phyloP scores from a whole-genome alignment of 108 stramenopile genomes.

The Discostella stelligeroides region DNA sequence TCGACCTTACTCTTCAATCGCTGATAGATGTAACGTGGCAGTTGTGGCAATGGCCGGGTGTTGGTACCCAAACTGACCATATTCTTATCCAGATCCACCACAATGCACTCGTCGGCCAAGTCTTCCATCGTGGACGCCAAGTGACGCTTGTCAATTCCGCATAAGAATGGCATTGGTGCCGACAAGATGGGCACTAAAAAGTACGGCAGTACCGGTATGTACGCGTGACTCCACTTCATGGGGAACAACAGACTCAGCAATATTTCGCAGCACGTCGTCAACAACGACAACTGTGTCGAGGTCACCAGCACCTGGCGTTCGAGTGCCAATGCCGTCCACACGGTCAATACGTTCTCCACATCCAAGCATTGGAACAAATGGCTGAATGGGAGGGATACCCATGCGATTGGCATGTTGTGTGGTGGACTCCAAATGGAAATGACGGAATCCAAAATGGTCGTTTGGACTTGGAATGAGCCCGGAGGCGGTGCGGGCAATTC shows the following conservation, averaged over 20 bases:
- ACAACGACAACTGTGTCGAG: conserved; percentile 82
- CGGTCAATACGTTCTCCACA: conserved; percentile 73
- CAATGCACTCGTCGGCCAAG: conserved; percentile 72
- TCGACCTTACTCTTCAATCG: conserved; percentile 57
- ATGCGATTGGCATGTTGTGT: conserved; percentile 88
- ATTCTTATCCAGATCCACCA: conserved; percentile 88
- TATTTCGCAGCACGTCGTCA: conserved; percentile 86
- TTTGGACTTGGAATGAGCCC: conserved; percentile 88
- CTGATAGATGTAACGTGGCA: conserved; percentile 64
- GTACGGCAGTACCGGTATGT: conserved; percentile 84
- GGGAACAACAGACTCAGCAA: conserved; percentile 90
- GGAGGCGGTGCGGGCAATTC: conserved; percentile 94
- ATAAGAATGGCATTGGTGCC: conserved; percentile 86
- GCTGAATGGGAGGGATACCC: conserved; percentile 86
- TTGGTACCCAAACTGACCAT: conserved; percentile 65
- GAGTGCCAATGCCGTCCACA: conserved; percentile 80
- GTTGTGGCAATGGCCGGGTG: conserved; percentile 63
- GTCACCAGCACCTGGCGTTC: conserved; percentile 89
- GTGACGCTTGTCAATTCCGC: conserved; percentile 84
- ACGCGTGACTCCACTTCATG: conserved; percentile 89
- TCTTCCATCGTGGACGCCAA: conserved; percentile 75
- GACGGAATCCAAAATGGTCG: conserved; percentile 72
- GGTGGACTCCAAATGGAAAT: conserved; percentile 88
- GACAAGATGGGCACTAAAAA: conserved; percentile 79
- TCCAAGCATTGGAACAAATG: conserved; percentile 88